Evolutionary conservation across 768 basidiomycete genomes (phyloP), one percentile per base, ranked within the genome.

Genomic region (Mycena haematopus): DNA sequence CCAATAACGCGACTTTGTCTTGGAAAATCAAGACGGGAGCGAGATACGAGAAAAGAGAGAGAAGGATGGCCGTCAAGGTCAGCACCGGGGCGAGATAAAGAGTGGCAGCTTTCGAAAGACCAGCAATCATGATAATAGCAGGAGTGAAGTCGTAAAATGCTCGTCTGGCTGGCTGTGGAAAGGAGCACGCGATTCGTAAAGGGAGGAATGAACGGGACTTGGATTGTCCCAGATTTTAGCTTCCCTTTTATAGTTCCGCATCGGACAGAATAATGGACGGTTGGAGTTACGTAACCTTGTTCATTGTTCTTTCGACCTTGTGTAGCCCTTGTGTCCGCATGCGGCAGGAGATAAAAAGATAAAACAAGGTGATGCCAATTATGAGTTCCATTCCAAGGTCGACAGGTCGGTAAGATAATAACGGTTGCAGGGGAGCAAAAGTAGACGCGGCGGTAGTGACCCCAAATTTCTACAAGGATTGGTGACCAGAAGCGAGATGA

Each of bases 81-180:
- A 93, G 76, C 6, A 90, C 24, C 24, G 90, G 89, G 2, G 90
- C 81, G 54, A 93, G 80, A 70, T 88, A 91, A 55, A 90, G 78
- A 56, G 83, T 86, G 66, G 85, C 77, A 58, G 84, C 82, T 80
- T 87, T 91, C 15, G 90, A 88, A 44, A 91, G 80, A 66, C 84
- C 83, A 63, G 86, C 77, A 69, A 93, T 86, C 92, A 92, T 93
- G 45, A 42, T 62, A 3, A 36, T 22, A 35, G 22, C 31, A 46
- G 29, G 29, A 31, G 27, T 50, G 67, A 65, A 45, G 60, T 56
- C 56, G 62, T 46, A 38, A 54, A 49, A 62, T 65, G 74, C 75
- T 68, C 74, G 74, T 65, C 72, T 70, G 57, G 75, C 71, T 73
- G 68, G 65, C 59, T 27, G 40, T 19, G 19, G 40, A 42, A 42